Base-by-base conservation (phyloP, 768 basidiomycete genomes). In the Phaeotremella fagi region DNA sequence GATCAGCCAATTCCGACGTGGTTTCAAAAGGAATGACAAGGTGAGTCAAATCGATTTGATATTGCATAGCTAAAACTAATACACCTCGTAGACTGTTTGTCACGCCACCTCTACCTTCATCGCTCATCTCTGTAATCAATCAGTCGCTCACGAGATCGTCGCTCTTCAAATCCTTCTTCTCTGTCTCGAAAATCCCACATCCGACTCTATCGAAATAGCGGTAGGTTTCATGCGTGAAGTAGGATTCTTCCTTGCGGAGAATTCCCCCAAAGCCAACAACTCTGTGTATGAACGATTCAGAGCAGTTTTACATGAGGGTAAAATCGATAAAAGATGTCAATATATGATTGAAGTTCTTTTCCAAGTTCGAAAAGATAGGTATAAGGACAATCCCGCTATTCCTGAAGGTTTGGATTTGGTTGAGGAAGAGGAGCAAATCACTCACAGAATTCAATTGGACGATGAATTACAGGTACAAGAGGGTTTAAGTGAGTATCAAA, bases 271-370 rank as follows among this genome's bases (percentile, higher is more conserved):
- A 72, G 91, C 89, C 59, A 95, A 90, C 66, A 86, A 88, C n/a
- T 85, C 84, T 31, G 86, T 95, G 29, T 98, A 85, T 71, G 95
- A 98, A 73, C 87, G 92, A 22, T 97, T 98, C 83, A 86, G 95
- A 42, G 89, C 90, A 0, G 90, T 97, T 7, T 78, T 99, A 28
- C 95, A 98, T 75, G 95, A 98, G 74, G 90, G 90, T 23, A 78
- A 81, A 38, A 94, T 99, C 74, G 91, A 88, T 67, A 91, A 98
- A 64, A 84, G 95, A 63, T 89, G 94, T 25, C 95, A 98, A 71
- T 99, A 97, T 76, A 97, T 97, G 95, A 90, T 99, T 63, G 95
- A 98, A 77, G 95, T 98, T 2, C 80, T 98, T 43, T 98, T 99
- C 89, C 95, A 98, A 76, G 89, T 95, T 6, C 81, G 95, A 63